Evolutionary conservation across 31 red algal genomes (phyloP).

Genomic region (Porphyra umbilicalis): DNA sequence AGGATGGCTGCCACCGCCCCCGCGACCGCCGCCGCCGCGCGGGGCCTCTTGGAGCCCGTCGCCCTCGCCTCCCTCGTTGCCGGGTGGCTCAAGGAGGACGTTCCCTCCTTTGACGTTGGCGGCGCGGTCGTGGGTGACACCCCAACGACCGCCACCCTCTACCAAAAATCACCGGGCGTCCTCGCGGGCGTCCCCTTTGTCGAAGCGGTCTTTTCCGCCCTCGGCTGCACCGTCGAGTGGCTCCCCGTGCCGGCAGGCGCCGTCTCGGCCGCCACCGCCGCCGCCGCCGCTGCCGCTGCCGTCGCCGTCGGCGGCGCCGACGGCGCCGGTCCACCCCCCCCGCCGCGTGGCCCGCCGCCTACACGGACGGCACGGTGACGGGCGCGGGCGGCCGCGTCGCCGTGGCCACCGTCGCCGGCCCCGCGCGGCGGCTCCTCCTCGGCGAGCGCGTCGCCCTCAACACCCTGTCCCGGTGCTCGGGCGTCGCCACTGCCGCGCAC

Average conservation of each 20-base stretch:
- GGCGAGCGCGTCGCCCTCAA: slow-evolving; percentile 89
- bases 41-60: slow-evolving; percentile 10
- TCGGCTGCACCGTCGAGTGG: slow-evolving; percentile 61
- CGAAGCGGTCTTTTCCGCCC: slow-evolving; percentile 58
- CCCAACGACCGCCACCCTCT: slow-evolving; percentile 33
- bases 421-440: slow-evolving; percentile 44
- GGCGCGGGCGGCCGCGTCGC: slow-evolving; percentile 3
- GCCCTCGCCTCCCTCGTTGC: slow-evolving; percentile 13
- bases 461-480: slow-evolving; percentile 57
- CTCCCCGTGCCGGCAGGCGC: not conserved
- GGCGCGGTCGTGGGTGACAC: slow-evolving; percentile 35
- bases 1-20: not conserved
- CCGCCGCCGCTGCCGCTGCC: not conserved
- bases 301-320: not conserved
- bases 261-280: not conserved
- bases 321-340: not conserved
- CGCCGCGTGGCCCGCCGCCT: not conserved
- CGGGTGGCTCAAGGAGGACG: slow-evolving; percentile 80
- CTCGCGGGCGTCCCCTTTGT: slow-evolving; percentile 82
- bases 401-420: slow-evolving; percentile 54
- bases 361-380: not conserved
- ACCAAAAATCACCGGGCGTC: slow-evolving; percentile 41
- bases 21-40: not conserved
- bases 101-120: slow-evolving; percentile 67
- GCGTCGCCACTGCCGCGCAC: slow-evolving; percentile 55